These are phyloP conservation scores for Cladosporium sp. DNA, from an alignment of 2,329 filamentous ascomycete genomes.

Conservation along the genomic window DNA sequence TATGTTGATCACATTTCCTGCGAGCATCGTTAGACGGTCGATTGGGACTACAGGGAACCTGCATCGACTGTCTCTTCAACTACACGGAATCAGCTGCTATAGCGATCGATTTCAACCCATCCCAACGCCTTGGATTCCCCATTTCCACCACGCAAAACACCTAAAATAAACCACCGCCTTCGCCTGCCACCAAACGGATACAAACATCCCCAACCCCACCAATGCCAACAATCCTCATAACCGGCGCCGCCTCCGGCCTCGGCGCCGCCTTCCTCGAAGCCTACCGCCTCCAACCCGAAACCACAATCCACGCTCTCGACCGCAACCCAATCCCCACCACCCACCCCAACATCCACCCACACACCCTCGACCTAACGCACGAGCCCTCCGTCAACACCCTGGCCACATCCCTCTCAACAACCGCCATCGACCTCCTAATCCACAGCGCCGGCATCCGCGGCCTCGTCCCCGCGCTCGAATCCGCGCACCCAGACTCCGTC, in stretches of 20 bases:
- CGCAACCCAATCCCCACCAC: conserved; percentile 13
- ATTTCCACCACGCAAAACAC: no score
- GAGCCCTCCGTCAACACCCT: conserved; percentile 22
- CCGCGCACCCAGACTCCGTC: conserved; percentile 28
- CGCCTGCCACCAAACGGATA: no score
- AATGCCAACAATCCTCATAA: conserved; percentile 28
- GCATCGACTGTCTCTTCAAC: no score
- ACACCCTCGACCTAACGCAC: conserved; percentile 25
- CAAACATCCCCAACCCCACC: not conserved
- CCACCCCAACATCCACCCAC: conserved; percentile 18
- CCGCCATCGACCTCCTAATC: conserved; percentile 34
- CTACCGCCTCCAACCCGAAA: conserved; percentile 20
- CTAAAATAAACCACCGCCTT: no score
- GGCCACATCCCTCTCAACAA: conserved; percentile 13
- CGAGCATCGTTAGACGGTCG: no score
- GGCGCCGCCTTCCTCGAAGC: conserved; percentile 30
- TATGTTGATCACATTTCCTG: no score
- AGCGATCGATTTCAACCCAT: no score
- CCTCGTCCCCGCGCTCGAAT: conserved; percentile 31
- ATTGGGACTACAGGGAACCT: no score
- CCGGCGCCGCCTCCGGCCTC: conserved; percentile 35
- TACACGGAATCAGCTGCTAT: no score
- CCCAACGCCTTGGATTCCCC: no score
- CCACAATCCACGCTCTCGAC: conserved; percentile 30
- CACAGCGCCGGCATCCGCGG: conserved; percentile 42